Evolutionary conservation across 2,329 filamentous ascomycete genomes (phyloP).

Genomic region (Ophiostoma angusticollis): DNA sequence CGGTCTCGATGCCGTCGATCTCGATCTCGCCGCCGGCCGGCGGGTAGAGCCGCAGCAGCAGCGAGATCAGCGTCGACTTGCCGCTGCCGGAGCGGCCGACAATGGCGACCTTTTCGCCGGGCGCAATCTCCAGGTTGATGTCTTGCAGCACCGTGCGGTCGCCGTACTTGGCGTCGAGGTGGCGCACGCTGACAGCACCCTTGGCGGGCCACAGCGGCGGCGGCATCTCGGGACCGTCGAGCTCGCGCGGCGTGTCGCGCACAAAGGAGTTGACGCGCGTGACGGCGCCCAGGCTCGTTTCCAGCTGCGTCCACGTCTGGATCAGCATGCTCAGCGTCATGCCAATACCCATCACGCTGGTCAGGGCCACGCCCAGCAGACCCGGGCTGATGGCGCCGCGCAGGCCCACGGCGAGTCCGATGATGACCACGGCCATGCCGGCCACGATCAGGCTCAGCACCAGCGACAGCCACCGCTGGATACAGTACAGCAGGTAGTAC

Average conservation of each 20-base stretch:
- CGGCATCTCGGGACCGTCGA: conserved; percentile 2
- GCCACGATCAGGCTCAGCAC: conserved; percentile 27
- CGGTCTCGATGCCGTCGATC: conserved; percentile 31
- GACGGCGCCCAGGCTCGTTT: conserved; percentile 18
- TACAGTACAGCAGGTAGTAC: conserved; percentile 42
- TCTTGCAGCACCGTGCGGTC: conserved; percentile 14
- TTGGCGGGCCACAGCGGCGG: conserved; percentile 5
- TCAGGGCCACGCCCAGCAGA: conserved; percentile 21
- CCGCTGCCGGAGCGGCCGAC: conserved; percentile 24
- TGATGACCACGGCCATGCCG: conserved; percentile 23
- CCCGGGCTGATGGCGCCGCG: conserved; percentile 19
- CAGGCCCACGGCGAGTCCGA: conserved; percentile 24
- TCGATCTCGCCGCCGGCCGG: conserved; percentile 28
- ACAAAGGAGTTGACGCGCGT: conserved; percentile 14
- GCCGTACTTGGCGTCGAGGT: conserved; percentile 7
- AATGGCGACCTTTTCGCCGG: conserved; percentile 23
- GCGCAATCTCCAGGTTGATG: conserved; percentile 17
- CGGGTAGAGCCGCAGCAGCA: conserved; percentile 35
- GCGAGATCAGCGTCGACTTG: conserved; percentile 21
- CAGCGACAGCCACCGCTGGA: conserved; percentile 41
- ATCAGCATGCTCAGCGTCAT: conserved; percentile 14
- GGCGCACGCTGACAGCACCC: conserved; percentile 4
- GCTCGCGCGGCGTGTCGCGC: conserved; percentile 7
- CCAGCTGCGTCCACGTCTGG: conserved; percentile 18
- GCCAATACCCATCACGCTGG: conserved; percentile 18